A percentile compares a stretch with the other conserved stretches of the same genome.
Evolutionary conservation across 805 yeast species (phyloP).

Genomic region (Wilhelminamyces savonicus): DNA sequence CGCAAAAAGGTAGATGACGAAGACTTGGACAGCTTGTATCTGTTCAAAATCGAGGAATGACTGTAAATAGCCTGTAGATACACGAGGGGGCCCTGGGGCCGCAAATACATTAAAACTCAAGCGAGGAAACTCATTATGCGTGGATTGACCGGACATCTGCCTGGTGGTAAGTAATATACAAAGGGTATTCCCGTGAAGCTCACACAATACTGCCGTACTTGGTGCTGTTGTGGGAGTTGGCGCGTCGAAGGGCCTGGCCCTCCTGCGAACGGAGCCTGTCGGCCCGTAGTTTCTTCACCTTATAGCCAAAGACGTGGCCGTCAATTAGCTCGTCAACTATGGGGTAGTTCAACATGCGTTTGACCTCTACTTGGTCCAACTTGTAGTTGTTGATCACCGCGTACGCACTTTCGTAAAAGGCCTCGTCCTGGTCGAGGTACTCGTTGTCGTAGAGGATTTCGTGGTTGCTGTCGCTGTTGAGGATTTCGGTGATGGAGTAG

Average conservation of each 20-base stretch:
- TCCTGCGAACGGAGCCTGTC: constrained; percentile 12
- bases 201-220: constrained; percentile 24
- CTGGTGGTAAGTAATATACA: too few relatives aligned
- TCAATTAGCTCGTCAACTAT: constrained; percentile 35
- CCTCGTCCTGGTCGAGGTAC: constrained; percentile 33
- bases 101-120: too few relatives aligned
- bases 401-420: constrained; percentile 23
- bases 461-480: constrained; percentile 10
- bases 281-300: constrained; percentile 31
- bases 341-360: constrained; percentile 33
- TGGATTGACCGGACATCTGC: too few relatives aligned
- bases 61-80: constrained; percentile 5
- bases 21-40: constrained; percentile 35
- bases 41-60: constrained; percentile 33
- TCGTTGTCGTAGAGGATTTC: constrained; percentile 27
- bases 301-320: constrained; percentile 37
- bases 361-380: constrained; percentile 25
- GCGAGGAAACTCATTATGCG: too few relatives aligned
- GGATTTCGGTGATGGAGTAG: constrained; percentile 15
- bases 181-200: not conserved
- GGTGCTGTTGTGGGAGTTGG: too few relatives aligned
- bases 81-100: too few relatives aligned
- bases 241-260: too few relatives aligned
- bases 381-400: constrained; percentile 14
- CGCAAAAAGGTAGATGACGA: constrained; percentile 14